These are phyloP conservation scores for Hanseniaspora guilliermondii DNA, from an alignment of 805 yeast genomes.

Conservation along the genomic window DNA sequence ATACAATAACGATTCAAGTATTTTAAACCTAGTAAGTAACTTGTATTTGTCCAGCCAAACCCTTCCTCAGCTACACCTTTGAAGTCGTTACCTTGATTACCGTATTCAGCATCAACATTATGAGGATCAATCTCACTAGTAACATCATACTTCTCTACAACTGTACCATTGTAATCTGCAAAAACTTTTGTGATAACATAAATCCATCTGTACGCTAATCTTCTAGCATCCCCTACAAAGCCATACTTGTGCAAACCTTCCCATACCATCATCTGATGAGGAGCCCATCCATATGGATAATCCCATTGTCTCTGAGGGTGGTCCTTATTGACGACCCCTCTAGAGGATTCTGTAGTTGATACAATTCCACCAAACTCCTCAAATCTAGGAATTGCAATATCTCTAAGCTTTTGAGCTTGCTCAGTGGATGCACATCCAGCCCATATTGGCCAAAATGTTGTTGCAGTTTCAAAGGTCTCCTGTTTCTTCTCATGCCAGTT, in stretches of 20 bases:
- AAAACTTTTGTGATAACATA: slow-evolving; percentile 76
- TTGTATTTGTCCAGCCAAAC: slow-evolving; percentile 95
- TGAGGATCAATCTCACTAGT: slow-evolving; percentile 75
- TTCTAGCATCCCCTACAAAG: slow-evolving; percentile 45
- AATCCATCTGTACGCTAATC: slow-evolving; percentile 82
- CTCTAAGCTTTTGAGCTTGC: slow-evolving; percentile 56
- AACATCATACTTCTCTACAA: slow-evolving; percentile 90
- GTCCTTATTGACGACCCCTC: slow-evolving; percentile 56
- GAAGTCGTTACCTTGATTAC: slow-evolving; percentile 88
- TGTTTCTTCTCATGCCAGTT: slow-evolving; percentile 46
- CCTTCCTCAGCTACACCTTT: slow-evolving; percentile 93
- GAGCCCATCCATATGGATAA: slow-evolving; percentile 97
- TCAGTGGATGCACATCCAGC: slow-evolving; percentile 52
- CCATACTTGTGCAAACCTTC: slow-evolving; percentile 68
- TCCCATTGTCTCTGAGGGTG: slow-evolving; percentile 97
- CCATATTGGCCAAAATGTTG: slow-evolving; percentile 90
- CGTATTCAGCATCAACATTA: slow-evolving; percentile 88
- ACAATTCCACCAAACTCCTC: slow-evolving; percentile 85
- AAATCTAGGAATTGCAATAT: slow-evolving; percentile 48
- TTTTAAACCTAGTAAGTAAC: slow-evolving; percentile 61
- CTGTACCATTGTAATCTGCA: slow-evolving; percentile 86
- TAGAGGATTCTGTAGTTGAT: slow-evolving; percentile 62
- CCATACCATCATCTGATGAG: slow-evolving; percentile 94
- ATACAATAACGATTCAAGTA: slow-evolving; percentile 53
- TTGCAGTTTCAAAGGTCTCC: slow-evolving; percentile 68